A percentile compares a stretch with the other conserved stretches of the same genome.
These are phyloP conservation scores for Lavandula angustifolia DNA, from an alignment of 257 asterid species.

Conservation along the genomic window DNA sequence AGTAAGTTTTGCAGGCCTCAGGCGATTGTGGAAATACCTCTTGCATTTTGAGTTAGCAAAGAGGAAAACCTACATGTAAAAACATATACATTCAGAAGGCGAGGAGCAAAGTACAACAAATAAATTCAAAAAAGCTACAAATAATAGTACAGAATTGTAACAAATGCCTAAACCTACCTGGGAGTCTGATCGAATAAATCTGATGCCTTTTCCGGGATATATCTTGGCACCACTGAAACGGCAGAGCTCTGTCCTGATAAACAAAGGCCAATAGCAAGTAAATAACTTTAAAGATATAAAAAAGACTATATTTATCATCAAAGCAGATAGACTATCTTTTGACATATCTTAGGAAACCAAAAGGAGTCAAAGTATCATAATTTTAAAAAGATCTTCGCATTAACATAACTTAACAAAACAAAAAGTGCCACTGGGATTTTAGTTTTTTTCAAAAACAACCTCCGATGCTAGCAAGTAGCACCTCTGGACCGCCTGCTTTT, in stretches of 20 bases:
- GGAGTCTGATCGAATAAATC: slow-evolving; percentile 69
- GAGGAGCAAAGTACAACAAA: not conserved
- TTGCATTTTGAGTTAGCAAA: slow-evolving; percentile 62
- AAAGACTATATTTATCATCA: not conserved
- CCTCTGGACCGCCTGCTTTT: no score
- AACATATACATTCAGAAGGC: not conserved
- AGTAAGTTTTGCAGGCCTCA: slow-evolving; percentile 59
- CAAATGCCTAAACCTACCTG: slow-evolving; percentile 43
- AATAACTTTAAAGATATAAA: not conserved
- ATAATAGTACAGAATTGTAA: not conserved
- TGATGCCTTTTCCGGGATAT: slow-evolving; percentile 75
- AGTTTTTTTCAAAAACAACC: no score
- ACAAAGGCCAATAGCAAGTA: not conserved
- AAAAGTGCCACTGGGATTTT: no score
- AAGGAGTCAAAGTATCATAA: no score
- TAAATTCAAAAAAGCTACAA: not conserved
- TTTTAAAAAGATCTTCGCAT: no score
- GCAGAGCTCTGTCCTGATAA: slow-evolving; percentile 72
- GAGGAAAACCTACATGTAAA: slow-evolving; percentile 48
- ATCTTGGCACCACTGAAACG: slow-evolving; percentile 80
- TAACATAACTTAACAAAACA: no score
- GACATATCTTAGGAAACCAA: no score
- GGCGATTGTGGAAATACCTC: slow-evolving; percentile 59
- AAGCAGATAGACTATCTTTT: not conserved
- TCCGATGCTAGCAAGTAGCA: no score